Evolutionary conservation across 164 flowering plant genomes (phyloP).

Genomic region (Chimonanthus salicifolius): DNA sequence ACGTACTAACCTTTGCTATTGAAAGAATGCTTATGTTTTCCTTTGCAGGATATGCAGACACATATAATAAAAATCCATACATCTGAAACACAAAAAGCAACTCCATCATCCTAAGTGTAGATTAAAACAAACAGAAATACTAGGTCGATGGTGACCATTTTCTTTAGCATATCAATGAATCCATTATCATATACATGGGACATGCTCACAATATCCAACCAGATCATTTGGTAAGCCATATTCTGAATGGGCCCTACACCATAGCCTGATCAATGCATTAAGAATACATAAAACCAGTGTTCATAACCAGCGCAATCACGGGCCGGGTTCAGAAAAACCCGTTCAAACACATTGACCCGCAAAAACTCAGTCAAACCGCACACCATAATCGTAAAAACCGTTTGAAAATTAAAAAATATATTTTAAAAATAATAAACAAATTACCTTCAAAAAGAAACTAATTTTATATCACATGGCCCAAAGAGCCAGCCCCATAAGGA

Average conservation of each 20-base stretch:
- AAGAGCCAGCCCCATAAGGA: too few species aligned
- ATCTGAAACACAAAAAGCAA: constrained; percentile 33
- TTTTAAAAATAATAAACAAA: too few species aligned
- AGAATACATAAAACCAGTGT: too few species aligned
- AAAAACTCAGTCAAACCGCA: too few species aligned
- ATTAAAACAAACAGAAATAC: background rate
- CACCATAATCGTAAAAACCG: too few species aligned
- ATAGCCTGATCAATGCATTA: background rate
- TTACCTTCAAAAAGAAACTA: too few species aligned
- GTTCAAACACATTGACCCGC: too few species aligned
- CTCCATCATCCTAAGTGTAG: background rate
- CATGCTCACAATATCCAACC: background rate
- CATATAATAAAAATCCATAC: constrained; percentile 73
- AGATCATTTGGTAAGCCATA: background rate
- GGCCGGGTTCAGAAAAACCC: too few species aligned
- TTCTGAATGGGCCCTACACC: background rate
- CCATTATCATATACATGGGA: background rate
- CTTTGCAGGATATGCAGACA: constrained; percentile 45
- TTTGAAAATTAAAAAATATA: too few species aligned
- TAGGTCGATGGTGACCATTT: background rate
- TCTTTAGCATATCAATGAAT: background rate
- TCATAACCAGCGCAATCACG: too few species aligned
- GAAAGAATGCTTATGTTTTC: constrained; percentile 41
- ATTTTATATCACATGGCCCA: too few species aligned
- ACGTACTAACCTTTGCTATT: constrained; percentile 59